A percentile compares a stretch with the other conserved stretches of the same genome.
Conservation (phyloP, 805 yeast species). For the Danielia oregonensis region DNA sequence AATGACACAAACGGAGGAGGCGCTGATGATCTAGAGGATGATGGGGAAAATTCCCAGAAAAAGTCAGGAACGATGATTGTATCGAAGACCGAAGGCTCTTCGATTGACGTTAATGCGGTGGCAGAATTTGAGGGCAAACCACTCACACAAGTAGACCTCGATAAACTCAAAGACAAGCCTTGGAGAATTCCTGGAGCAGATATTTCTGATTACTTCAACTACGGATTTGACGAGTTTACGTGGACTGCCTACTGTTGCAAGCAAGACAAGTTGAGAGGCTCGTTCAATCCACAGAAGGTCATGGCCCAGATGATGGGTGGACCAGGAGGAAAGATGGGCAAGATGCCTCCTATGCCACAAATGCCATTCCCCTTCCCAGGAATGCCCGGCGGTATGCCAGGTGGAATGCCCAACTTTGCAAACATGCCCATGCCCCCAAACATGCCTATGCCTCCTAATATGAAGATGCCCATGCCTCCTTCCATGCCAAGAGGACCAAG, state of each 20-base stretch:
- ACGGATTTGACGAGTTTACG: slow-evolving; percentile 92
- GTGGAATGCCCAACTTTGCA: slow-evolving; percentile 22
- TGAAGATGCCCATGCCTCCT: slow-evolving; percentile 21
- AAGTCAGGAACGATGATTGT: slow-evolving; percentile 35
- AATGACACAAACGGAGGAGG: slow-evolving; percentile 31
- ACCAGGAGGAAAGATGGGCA: slow-evolving; percentile 20
- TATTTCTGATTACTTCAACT: slow-evolving; percentile 89
- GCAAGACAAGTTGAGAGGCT: slow-evolving; percentile 77
- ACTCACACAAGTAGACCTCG: slow-evolving; percentile 74
- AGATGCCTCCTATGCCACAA: slow-evolving; percentile 13
- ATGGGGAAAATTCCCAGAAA: slow-evolving; percentile 18
- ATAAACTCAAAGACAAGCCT: slow-evolving; percentile 86
- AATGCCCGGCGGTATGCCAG: slow-evolving; percentile 22
- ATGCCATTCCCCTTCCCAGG: slow-evolving; percentile 19
- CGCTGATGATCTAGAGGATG: slow-evolving; percentile 21
- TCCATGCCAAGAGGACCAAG: slow-evolving; percentile 28
- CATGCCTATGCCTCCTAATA: no score
- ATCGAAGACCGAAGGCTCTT: slow-evolving; percentile 34
- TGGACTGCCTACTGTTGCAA: slow-evolving; percentile 92
- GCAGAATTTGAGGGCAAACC: slow-evolving; percentile 80
- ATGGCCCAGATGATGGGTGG: slow-evolving; percentile 56
- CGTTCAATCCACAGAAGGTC: slow-evolving; percentile 77
- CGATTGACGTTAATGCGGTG: slow-evolving; percentile 63
- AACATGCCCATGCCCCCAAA: slow-evolving; percentile 19
- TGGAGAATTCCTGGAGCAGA: slow-evolving; percentile 99